These are phyloP conservation scores for Russula lepida DNA, from an alignment of 768 basidiomycete species.

Conservation along the genomic window DNA sequence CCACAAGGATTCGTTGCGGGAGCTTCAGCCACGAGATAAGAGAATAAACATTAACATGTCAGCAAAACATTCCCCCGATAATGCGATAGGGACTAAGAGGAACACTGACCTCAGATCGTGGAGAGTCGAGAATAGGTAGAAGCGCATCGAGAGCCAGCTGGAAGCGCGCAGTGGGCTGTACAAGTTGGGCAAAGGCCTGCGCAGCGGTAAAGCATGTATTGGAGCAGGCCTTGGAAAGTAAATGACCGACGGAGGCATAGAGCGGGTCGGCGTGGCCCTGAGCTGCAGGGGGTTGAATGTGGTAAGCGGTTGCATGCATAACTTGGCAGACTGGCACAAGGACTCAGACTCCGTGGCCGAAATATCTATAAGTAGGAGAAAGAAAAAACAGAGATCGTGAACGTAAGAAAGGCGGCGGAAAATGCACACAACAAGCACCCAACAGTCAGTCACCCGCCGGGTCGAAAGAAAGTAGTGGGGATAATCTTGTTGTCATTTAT, in stretches of 20 bases:
- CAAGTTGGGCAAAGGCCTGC: constrained; percentile 65
- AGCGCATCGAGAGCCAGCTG: constrained; percentile 79
- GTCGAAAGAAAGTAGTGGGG: too few relatives aligned
- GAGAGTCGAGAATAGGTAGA: constrained; percentile 56
- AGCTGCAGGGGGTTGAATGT: constrained; percentile 29
- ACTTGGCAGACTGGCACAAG: constrained; percentile 10
- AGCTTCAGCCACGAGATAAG: constrained; percentile 35
- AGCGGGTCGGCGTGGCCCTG: constrained; percentile 39
- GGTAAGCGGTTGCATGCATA: constrained; percentile 29
- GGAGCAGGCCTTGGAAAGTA: constrained; percentile 56
- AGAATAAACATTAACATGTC: neutral
- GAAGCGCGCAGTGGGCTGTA: constrained; percentile 68
- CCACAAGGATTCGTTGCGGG: constrained; percentile 65
- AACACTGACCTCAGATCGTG: constrained; percentile 19
- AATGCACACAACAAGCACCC: neutral
- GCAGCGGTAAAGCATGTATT: constrained; percentile 73
- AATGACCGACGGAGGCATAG: constrained; percentile 56
- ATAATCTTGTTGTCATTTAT: constrained; percentile 8
- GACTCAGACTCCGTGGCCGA: neutral
- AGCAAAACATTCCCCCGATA: neutral
- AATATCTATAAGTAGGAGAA: neutral
- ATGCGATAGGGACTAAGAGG: neutral
- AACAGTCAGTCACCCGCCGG: too few relatives aligned
- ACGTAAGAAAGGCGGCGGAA: neutral
- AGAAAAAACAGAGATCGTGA: neutral